A percentile compares a stretch with the other conserved stretches of the same genome.
phyloP scores from a whole-genome alignment of 805 yeast species.

The Yamadazyma nakazawae region DNA sequence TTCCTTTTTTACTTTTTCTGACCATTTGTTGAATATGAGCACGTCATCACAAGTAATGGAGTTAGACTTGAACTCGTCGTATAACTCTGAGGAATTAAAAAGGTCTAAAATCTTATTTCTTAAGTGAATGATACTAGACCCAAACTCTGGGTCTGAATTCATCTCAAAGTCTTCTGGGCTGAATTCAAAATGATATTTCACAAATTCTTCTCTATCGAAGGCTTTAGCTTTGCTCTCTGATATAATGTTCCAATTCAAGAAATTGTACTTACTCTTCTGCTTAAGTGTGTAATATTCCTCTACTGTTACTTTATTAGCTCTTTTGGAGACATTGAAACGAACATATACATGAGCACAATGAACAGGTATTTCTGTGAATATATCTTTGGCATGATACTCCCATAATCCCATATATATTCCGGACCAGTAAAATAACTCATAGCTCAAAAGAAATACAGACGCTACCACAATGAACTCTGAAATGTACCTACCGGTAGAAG shows the following conservation, averaged over 20 bases:
- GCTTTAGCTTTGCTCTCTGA: constrained; percentile 15
- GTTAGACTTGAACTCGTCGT: constrained; percentile 15
- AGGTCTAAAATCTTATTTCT: constrained; percentile 54
- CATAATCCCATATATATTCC: constrained; percentile 43
- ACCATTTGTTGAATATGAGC: constrained; percentile 27
- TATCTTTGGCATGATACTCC: constrained; percentile 55
- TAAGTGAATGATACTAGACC: constrained; percentile 64
- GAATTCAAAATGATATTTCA: constrained; percentile 70
- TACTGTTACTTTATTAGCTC: constrained; percentile 17
- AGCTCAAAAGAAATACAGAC: constrained; percentile 27
- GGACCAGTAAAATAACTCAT: constrained; percentile 40
- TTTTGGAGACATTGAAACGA: constrained; percentile 40
- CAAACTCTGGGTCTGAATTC: constrained; percentile 59
- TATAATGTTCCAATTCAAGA: constrained; percentile 21
- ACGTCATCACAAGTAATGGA: constrained; percentile 19
- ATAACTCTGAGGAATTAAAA: constrained; percentile 42
- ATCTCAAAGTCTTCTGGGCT: constrained; percentile 74
- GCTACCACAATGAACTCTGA: constrained; percentile 25
- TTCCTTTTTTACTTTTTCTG: constrained; percentile 20
- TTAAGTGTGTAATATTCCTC: constrained; percentile 28
- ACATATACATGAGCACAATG: constrained; percentile 76
- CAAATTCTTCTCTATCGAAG: constrained; percentile 20
- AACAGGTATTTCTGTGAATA: constrained; percentile 68
- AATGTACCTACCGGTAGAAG: constrained; percentile 25
- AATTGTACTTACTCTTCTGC: constrained; percentile 23